Conservation (phyloP, 31 red algal species). For the Asparagopsis taxiformis region DNA sequence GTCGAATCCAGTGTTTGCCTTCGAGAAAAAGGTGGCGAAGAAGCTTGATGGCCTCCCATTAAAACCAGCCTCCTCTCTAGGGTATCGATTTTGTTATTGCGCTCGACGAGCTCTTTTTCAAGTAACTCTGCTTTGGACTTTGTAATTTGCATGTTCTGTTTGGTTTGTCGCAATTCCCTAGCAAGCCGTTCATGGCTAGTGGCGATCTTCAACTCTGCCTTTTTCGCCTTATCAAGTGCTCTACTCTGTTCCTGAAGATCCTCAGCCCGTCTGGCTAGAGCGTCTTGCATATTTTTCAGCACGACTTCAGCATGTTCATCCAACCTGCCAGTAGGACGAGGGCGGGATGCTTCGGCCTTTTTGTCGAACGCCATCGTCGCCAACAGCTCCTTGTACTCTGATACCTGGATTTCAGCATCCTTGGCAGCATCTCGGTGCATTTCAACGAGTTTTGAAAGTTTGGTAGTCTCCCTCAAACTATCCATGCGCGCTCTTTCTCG, state of each 20-base stretch:
- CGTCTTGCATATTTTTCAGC: no score
- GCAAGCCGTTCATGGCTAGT: constrained; percentile 18
- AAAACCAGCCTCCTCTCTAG: no score
- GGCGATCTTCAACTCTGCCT: constrained; percentile 16
- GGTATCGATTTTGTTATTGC: no score
- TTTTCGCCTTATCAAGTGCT: constrained; percentile 6
- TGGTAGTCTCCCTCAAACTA: not conserved
- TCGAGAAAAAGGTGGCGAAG: no score
- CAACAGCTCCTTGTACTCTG: constrained; percentile 8
- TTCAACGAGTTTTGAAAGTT: constrained; percentile 4
- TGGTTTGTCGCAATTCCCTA: not conserved
- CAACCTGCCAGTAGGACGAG: no score
- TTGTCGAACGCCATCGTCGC: not conserved
- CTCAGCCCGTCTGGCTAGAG: no score
- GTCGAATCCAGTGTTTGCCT: no score
- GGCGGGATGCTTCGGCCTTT: not conserved
- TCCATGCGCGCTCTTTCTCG: constrained; percentile 3
- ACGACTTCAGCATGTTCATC: no score
- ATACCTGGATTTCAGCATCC: constrained; percentile 18
- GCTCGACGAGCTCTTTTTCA: no score
- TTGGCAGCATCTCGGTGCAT: constrained; percentile 20
- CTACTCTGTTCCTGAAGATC: no score
- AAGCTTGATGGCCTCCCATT: no score
- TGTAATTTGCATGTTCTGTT: not conserved
- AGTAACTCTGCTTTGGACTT: no score